Conservation (phyloP, 2,329 filamentous ascomycete genomes). For the Fusarium sp. region DNA sequence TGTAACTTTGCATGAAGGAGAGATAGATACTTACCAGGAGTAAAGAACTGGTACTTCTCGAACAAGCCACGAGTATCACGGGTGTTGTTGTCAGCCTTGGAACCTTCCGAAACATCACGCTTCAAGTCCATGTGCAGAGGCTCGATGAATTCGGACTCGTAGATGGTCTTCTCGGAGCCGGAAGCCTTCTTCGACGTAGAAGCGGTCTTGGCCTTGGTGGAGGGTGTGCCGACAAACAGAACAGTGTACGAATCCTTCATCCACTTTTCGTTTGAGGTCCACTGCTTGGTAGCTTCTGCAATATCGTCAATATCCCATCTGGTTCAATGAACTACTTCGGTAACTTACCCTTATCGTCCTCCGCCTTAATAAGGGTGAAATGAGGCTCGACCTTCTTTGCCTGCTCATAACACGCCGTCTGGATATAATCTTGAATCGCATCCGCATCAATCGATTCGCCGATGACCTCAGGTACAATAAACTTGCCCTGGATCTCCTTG, state of each 20-base stretch:
- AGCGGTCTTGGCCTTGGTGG: slow-evolving; percentile 14
- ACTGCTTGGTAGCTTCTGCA: slow-evolving; percentile 22
- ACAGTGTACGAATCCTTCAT: slow-evolving; percentile 73
- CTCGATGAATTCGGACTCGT: slow-evolving; percentile 74
- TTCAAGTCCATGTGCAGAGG: slow-evolving; percentile 79
- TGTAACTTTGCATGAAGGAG: not conserved
- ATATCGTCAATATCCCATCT: slow-evolving; percentile 9
- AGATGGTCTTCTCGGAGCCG: slow-evolving; percentile 58
- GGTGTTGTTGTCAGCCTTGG: slow-evolving; percentile 55
- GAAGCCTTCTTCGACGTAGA: slow-evolving; percentile 16
- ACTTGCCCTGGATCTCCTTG: slow-evolving; percentile 54
- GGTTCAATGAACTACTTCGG: not conserved
- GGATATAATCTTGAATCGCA: slow-evolving; percentile 59
- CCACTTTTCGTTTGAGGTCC: slow-evolving; percentile 24
- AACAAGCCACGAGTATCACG: slow-evolving; percentile 72
- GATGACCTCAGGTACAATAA: slow-evolving; percentile 68
- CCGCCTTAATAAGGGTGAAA: slow-evolving; percentile 57
- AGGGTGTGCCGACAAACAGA: slow-evolving; percentile 76
- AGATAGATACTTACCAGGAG: slow-evolving; percentile 70
- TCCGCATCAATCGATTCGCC: slow-evolving; percentile 59
- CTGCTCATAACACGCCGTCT: slow-evolving; percentile 58
- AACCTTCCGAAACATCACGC: slow-evolving; percentile 60
- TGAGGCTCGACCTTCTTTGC: slow-evolving; percentile 55
- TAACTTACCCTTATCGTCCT: slow-evolving; percentile 58
- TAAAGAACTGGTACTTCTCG: slow-evolving; percentile 95